Evolutionary conservation across 2,329 filamentous ascomycete species (phyloP).

Genomic region (Phialophora tarda): DNA sequence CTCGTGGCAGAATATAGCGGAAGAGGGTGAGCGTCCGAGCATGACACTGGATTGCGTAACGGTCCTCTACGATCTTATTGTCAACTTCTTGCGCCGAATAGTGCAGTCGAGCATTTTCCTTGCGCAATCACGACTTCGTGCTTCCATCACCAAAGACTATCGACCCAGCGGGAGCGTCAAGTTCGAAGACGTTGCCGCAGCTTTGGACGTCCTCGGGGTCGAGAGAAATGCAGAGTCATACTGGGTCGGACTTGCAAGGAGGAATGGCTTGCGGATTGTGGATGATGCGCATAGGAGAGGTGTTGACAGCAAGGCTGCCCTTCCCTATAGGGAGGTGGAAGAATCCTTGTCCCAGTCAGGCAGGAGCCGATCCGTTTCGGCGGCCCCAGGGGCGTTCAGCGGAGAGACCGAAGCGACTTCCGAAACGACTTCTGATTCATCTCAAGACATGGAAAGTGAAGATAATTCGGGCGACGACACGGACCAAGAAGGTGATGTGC

Average conservation of each 20-base stretch:
- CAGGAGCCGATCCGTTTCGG: constrained; percentile 21
- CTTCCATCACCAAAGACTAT: constrained; percentile 47
- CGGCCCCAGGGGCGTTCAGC: constrained; percentile 10
- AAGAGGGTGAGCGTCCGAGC: constrained; percentile 63
- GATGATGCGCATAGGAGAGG: constrained; percentile 32
- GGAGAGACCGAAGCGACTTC: background rate
- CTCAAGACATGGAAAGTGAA: background rate
- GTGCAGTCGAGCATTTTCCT: constrained; percentile 73
- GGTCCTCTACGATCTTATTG: constrained; percentile 72
- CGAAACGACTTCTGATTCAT: background rate
- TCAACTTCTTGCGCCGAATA: constrained; percentile 72
- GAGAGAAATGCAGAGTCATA: constrained; percentile 50
- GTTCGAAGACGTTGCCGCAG: constrained; percentile 59
- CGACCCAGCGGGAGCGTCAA: constrained; percentile 47
- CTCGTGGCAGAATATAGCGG: constrained; percentile 70
- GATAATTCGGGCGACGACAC: background rate
- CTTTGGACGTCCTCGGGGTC: constrained; percentile 61
- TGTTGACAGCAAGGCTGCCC: constrained; percentile 9
- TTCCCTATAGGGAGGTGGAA: constrained; percentile 39
- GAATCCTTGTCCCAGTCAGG: constrained; percentile 28
- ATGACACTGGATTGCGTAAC: constrained; percentile 76
- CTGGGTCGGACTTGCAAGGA: constrained; percentile 59
- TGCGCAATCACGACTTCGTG: constrained; percentile 70
- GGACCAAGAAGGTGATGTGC: background rate
- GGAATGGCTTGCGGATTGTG: constrained; percentile 58